phyloP scores from a whole-genome alignment of 441 rosid species.

The Geranium incanum region DNA sequence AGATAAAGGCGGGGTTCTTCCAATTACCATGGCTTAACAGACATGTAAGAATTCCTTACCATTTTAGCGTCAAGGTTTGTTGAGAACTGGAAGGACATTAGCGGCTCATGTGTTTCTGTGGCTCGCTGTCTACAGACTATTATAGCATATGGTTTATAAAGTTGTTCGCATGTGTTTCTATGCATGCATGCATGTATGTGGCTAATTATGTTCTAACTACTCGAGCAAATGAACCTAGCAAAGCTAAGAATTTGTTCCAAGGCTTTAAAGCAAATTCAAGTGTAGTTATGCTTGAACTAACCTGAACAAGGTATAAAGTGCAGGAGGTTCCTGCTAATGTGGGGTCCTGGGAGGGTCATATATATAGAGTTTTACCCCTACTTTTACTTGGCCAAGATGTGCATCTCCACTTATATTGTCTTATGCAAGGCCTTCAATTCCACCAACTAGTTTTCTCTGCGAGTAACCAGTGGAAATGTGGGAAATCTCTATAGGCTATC shows the following conservation, averaged over 20 bases:
- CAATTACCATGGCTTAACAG: conserved; percentile 3
- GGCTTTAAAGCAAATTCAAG: neutral
- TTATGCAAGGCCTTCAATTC: conserved; percentile 2
- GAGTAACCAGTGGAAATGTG: neutral
- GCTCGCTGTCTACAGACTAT: neutral
- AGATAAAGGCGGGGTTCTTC: neutral
- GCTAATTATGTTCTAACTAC: neutral
- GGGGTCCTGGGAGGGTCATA: neutral
- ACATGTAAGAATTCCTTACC: neutral
- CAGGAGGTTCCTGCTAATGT: neutral
- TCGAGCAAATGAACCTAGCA: neutral
- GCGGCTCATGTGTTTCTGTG: neutral
- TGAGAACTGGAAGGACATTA: neutral
- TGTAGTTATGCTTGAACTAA: neutral
- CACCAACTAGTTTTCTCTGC: neutral
- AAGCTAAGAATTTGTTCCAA: neutral
- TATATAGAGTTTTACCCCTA: neutral
- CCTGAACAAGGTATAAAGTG: conserved; percentile 1
- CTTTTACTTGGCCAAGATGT: neutral
- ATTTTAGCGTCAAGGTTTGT: neutral
- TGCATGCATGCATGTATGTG: neutral
- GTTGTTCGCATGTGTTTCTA: neutral
- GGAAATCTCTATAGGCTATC: conserved; percentile 3
- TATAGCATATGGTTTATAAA: neutral
- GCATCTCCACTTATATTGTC: conserved; percentile 2